A percentile compares a stretch with the other conserved stretches of the same genome.
Conservation (phyloP, 2,329 filamentous ascomycete species). For the Penicillium sp. region DNA sequence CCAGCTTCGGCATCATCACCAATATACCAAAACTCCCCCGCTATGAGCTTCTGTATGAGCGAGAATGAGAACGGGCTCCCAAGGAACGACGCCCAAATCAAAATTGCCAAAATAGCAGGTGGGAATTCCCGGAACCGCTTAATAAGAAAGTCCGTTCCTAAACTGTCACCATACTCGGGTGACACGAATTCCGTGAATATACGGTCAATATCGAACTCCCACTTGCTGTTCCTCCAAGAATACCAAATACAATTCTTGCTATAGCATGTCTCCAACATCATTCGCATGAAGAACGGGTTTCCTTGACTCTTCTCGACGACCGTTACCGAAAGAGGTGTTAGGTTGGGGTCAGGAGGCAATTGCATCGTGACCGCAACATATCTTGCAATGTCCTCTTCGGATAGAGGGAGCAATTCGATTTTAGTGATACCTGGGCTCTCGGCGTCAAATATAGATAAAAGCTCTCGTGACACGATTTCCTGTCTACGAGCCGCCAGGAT, state of each 20-base stretch:
- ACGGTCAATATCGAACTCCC: conserved; percentile 80
- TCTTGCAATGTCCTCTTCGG: conserved; percentile 72
- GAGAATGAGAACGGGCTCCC: conserved; percentile 81
- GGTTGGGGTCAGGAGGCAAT: conserved; percentile 62
- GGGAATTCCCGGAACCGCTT: conserved; percentile 74
- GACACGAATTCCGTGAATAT: conserved; percentile 82
- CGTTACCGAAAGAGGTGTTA: conserved; percentile 74
- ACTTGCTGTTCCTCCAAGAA: conserved; percentile 75
- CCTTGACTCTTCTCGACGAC: conserved; percentile 85
- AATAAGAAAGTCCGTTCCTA: conserved; percentile 79
- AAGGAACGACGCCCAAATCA: conserved; percentile 81
- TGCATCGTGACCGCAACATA: conserved; percentile 82
- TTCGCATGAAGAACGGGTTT: conserved; percentile 85
- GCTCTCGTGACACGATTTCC: conserved; percentile 52
- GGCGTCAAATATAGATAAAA: conserved; percentile 38
- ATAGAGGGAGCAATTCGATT: conserved; percentile 68
- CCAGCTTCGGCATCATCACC: conserved; percentile 41
- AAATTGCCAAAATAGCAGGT: conserved; percentile 66
- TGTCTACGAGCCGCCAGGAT: conserved; percentile 72
- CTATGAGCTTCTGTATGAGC: conserved; percentile 71
- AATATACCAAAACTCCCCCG: conserved; percentile 65
- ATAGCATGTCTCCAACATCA: conserved; percentile 85
- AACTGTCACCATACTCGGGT: conserved; percentile 71
- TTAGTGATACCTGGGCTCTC: conserved; percentile 60
- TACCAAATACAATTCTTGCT: conserved; percentile 87